Percentiles rank a stretch among this genome's conserved stretches.
Evolutionary conservation across 2,329 filamentous ascomycete species (phyloP).

Genomic region (Cryphonectria carpinicola): DNA sequence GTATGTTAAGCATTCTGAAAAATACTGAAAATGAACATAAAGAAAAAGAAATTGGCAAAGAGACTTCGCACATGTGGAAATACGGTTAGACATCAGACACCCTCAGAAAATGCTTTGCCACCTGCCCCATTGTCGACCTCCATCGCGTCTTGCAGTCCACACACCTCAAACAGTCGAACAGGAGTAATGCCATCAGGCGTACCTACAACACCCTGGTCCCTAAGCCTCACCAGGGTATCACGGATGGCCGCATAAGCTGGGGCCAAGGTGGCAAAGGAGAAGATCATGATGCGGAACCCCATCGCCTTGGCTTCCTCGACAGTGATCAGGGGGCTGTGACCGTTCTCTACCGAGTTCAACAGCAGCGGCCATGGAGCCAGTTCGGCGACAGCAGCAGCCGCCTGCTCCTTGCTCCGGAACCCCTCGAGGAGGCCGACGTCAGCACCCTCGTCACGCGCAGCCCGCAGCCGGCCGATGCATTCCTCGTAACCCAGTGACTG

Average conservation of each 20-base stretch:
- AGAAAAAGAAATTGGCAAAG: background rate
- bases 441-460: conserved; percentile 53
- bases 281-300: conserved; percentile 64
- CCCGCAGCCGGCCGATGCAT: conserved; percentile 48
- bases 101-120: conserved; percentile 23
- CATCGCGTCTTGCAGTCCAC: conserved; percentile 55
- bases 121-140: conserved; percentile 46
- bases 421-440: conserved; percentile 60
- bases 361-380: conserved; percentile 55
- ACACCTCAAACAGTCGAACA: conserved; percentile 55
- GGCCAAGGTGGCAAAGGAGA: conserved; percentile 53
- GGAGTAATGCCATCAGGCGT: conserved; percentile 40
- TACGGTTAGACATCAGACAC: conserved; percentile 15
- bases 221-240: conserved; percentile 43
- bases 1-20: background rate
- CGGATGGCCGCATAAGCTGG: conserved; percentile 50
- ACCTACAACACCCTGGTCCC: conserved; percentile 45
- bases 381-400: conserved; percentile 47
- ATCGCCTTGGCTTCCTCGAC: conserved; percentile 56
- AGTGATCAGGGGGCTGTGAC: conserved; percentile 57
- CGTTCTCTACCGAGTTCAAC: conserved; percentile 62
- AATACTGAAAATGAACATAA: background rate
- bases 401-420: conserved; percentile 39
- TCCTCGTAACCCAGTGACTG: conserved; percentile 57
- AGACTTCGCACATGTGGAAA: background rate